These are phyloP conservation scores for Erucastrum elatum DNA, from an alignment of 345 rosid species.

Conservation along the genomic window DNA sequence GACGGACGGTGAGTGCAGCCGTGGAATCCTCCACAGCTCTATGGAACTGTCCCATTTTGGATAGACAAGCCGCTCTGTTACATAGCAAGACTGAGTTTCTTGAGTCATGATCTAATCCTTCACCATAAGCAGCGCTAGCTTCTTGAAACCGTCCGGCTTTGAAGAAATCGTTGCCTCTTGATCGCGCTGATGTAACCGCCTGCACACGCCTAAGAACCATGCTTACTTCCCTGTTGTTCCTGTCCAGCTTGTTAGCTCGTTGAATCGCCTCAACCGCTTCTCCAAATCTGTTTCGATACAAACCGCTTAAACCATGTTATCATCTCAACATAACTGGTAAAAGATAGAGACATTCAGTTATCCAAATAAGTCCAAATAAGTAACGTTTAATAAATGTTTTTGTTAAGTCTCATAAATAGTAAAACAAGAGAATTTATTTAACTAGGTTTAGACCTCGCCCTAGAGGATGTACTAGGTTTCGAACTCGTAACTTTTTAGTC, in stretches of 20 bases:
- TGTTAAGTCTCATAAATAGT: no score
- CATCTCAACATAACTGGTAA: not conserved
- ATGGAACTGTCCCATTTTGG: conserved; percentile 66
- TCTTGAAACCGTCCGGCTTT: conserved; percentile 57
- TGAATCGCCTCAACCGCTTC: conserved; percentile 64
- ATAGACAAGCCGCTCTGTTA: conserved; percentile 80
- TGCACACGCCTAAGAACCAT: conserved; percentile 48
- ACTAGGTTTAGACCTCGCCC: no score
- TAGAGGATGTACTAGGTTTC: no score
- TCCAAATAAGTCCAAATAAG: not conserved
- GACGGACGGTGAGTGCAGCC: conserved; percentile 62
- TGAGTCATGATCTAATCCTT: conserved; percentile 73
- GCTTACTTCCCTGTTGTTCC: conserved; percentile 63
- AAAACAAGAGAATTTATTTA: no score
- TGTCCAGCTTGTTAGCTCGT: conserved; percentile 63
- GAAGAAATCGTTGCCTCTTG: conserved; percentile 66
- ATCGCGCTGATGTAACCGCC: conserved; percentile 61
- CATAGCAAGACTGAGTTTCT: conserved; percentile 76
- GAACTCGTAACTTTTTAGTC: no score
- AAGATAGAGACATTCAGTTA: not conserved
- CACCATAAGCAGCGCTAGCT: conserved; percentile 61
- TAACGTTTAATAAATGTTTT: no score
- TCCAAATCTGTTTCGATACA: conserved; percentile 48
- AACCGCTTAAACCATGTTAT: not conserved
- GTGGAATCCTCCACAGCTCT: conserved; percentile 73